Evolutionary conservation across 176 grass and related monocot species (phyloP), one percentile per base, ranked within the genome.

Genomic region (Paspalum notatum): DNA sequence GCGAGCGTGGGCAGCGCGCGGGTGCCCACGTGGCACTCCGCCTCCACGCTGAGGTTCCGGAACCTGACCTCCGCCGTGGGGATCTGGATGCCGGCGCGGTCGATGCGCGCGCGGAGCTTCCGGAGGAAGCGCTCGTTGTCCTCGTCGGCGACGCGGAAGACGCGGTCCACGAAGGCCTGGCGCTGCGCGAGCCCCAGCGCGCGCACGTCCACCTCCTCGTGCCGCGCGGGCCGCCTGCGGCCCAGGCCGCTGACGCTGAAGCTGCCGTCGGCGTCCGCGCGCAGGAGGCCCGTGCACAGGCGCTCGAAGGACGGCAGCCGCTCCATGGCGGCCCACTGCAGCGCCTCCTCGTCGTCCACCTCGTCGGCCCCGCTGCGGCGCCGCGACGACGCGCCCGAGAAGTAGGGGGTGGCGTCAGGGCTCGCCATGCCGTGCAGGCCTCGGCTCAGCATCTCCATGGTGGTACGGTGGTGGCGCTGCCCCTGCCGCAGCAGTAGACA

Each of bases 241-340:
- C 6, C 6, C 16, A 46, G 18, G 12, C 21, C 43, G 62, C 5
- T 44, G 24, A 2, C 12, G 25, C 32, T 32, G 59, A 27, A 1
- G 25, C 68, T 6, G 27, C 22, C 54, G 52, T 17, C 48, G 32
- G 8, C 75, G 37, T 38, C 76, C 32, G 69, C 8, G 45, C 74
- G 68, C 52, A 86, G 24, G 51, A 92, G 66, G 27, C 83, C 90
- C 49, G 78, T 92, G 54, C 90, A 73, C 38, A 92, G 81, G 5
- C 90, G 83, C 27, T 92, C 83, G 82, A 85, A 86, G 60, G 79
- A 73, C 44, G 95, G 95, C 12, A 98, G 87, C 48, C 85, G 93
- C 92, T 98, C 95, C 46, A 98, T 86, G 6, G 95, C 95, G 0
- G 95, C 95, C 95, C 95, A 98, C 60, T 69, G 74, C 18, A 98